Conservation (phyloP, 2,329 filamentous ascomycete species). For the Monosporascus sp. region DNA sequence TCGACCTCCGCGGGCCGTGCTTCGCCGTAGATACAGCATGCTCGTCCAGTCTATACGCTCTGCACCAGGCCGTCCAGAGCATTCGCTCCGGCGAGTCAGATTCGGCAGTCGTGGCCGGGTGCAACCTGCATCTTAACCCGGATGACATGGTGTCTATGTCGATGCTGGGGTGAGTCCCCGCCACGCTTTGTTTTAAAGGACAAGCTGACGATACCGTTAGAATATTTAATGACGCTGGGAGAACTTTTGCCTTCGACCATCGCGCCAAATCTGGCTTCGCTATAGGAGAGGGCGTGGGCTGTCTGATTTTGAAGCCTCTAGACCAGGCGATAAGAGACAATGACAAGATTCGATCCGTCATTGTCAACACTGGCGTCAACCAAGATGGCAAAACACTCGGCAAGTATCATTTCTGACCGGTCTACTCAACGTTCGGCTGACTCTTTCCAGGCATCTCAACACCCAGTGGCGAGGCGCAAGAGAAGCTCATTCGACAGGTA, state of each 20-base stretch:
- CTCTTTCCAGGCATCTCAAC: conserved; percentile 15
- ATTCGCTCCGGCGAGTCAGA: conserved; percentile 14
- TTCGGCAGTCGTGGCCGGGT: conserved; percentile 14
- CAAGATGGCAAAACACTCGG: conserved; percentile 26
- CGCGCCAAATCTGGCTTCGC: conserved; percentile 15
- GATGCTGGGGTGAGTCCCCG: conserved; percentile 8
- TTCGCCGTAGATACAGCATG: conserved; percentile 13
- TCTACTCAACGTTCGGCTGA: no score
- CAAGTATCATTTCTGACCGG: no score
- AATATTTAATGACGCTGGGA: conserved; percentile 13
- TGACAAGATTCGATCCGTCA: conserved; percentile 24
- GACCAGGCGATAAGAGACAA: conserved; percentile 6
- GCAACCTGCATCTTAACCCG: conserved; percentile 13
- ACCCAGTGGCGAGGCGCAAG: conserved; percentile 28
- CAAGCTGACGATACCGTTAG: conserved; percentile 3
- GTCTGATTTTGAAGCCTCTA: conserved; percentile 13
- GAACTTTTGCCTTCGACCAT: conserved; percentile 15
- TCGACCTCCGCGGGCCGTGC: conserved; percentile 11
- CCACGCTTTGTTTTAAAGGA: neutral
- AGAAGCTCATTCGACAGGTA: conserved; percentile 17
- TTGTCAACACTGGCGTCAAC: conserved; percentile 23
- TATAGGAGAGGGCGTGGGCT: conserved; percentile 13
- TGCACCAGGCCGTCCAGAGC: conserved; percentile 14
- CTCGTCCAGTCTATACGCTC: conserved; percentile 14
- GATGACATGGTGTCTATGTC: conserved; percentile 17